Conservation (phyloP, 371 early-diverging fungal species). For the Mortierella sp. region DNA sequence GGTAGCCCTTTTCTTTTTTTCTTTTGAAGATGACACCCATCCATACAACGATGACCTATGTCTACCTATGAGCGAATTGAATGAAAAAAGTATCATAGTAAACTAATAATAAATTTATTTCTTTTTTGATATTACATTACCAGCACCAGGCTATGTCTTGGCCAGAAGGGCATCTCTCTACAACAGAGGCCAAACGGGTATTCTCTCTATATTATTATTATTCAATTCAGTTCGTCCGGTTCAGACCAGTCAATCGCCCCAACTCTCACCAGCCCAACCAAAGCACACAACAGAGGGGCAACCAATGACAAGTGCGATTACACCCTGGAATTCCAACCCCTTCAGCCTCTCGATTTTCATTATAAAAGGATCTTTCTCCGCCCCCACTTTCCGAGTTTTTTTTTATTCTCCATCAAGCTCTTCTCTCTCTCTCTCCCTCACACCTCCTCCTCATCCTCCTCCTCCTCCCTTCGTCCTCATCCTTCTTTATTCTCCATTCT, state of each 20-base stretch:
- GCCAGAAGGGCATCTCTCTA: background rate
- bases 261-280: background rate
- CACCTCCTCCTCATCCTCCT: background rate
- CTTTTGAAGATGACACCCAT: background rate
- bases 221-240: background rate
- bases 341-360: background rate
- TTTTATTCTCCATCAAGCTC: slow-evolving; percentile 9
- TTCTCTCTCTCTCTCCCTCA: background rate
- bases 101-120: slow-evolving; percentile 7
- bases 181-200: background rate
- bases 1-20: slow-evolving; percentile 9
- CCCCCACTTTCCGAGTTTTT: slow-evolving; percentile 1
- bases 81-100: too few species aligned
- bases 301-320: background rate
- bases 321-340: background rate
- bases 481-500: background rate
- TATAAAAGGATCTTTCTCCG: slow-evolving; percentile 24
- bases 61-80: too few species aligned
- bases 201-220: background rate
- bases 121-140: slow-evolving; percentile 1
- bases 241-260: background rate
- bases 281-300: background rate
- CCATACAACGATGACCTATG: background rate
- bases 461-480: background rate
- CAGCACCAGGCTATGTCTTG: slow-evolving; percentile 8